Evolutionary conservation across 257 asterid species (phyloP).

Genomic region (Fraxinus anomala): DNA sequence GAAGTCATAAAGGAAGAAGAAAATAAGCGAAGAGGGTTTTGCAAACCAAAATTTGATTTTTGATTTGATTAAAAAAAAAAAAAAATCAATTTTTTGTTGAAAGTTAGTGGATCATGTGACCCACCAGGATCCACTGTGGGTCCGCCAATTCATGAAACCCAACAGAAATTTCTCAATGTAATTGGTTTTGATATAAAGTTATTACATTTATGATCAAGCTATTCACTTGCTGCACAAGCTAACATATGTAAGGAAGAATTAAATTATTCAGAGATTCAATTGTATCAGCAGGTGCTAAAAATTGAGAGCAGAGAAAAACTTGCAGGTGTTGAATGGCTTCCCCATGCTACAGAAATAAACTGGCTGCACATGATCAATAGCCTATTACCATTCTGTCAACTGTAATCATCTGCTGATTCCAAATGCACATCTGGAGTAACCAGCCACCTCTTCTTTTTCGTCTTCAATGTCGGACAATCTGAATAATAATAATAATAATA

Average conservation of each 20-base stretch:
- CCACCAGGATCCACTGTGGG: too few relatives aligned
- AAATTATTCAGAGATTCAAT: conserved; percentile 26
- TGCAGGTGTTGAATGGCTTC: conserved; percentile 25
- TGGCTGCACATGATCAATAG: neutral
- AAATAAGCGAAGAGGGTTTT: too few relatives aligned
- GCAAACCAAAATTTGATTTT: too few relatives aligned
- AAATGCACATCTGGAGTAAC: conserved; percentile 57
- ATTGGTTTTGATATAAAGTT: neutral
- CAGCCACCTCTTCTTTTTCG: conserved; percentile 61
- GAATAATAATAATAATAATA: conserved; percentile 20
- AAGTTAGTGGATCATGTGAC: too few relatives aligned
- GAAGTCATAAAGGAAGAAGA: too few relatives aligned
- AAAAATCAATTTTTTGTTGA: too few relatives aligned
- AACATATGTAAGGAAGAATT: neutral
- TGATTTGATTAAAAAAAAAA: too few relatives aligned
- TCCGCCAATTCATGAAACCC: too few relatives aligned
- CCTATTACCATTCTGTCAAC: conserved; percentile 39
- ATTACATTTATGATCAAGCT: neutral
- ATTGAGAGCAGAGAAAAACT: conserved; percentile 2
- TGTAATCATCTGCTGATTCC: conserved; percentile 52
- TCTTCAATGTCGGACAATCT: conserved; percentile 59
- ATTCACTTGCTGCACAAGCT: neutral
- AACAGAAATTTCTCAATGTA: neutral
- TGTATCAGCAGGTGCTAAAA: conserved; percentile 18
- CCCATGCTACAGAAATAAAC: neutral